Percentiles rank a stretch among this genome's conserved stretches.
Evolutionary conservation across 768 basidiomycete genomes (phyloP).

Genomic region (Boletellus ananas): DNA sequence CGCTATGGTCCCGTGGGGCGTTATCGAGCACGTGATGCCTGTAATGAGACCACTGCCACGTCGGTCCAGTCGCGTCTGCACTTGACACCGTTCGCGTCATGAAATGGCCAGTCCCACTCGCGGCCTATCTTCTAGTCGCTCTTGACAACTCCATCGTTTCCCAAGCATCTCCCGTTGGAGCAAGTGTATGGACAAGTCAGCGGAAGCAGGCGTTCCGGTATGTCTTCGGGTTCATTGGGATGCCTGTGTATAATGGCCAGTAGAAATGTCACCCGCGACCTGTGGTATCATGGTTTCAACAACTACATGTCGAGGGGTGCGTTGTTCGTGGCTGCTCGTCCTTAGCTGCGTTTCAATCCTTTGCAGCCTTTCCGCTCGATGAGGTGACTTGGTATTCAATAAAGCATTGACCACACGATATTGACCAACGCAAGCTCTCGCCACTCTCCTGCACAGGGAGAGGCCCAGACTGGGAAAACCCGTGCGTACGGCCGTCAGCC

Average conservation of each 20-base stretch:
- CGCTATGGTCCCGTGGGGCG: not conserved
- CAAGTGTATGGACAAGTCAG: conserved; percentile 51
- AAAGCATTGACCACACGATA: not conserved
- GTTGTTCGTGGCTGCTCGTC: conserved; percentile 9
- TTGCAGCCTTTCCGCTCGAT: conserved; percentile 76
- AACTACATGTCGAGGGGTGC: conserved; percentile 84
- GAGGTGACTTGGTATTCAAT: conserved; percentile 50
- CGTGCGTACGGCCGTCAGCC: conserved; percentile 58
- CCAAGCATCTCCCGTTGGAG: conserved; percentile 16
- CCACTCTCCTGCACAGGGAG: conserved; percentile 83
- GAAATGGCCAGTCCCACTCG: conserved; percentile 46
- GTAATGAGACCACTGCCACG: conserved; percentile 17
- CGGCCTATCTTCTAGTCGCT: conserved; percentile 37
- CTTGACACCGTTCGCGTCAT: conserved; percentile 22
- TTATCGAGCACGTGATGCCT: conserved; percentile 20
- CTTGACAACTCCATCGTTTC: conserved; percentile 28
- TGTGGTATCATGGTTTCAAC: conserved; percentile 90
- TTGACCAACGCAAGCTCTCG: conserved; percentile 53
- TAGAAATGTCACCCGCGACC: conserved; percentile 67
- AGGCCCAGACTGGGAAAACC: conserved; percentile 83
- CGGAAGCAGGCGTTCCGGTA: conserved; percentile 57
- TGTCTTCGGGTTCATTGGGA: conserved; percentile 14
- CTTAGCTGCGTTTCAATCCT: conserved; percentile 19
- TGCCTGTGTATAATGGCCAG: conserved; percentile 1
- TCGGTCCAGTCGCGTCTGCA: conserved; percentile 12